phyloP scores from a whole-genome alignment of 306 rosid species.

The Rosa chinensis region DNA sequence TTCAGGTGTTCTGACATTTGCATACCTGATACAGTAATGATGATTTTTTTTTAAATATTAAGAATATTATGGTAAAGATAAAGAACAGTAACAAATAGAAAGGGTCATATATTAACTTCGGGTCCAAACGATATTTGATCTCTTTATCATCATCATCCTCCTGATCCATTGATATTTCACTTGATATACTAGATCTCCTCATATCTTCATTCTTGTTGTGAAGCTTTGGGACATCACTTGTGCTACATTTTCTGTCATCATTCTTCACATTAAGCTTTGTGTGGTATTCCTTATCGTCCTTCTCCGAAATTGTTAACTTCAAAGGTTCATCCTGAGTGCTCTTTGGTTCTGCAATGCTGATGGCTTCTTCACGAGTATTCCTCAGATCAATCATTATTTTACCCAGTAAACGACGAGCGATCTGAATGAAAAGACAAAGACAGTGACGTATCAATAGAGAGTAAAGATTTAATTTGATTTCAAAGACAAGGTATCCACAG shows the following conservation, averaged over 20 bases:
- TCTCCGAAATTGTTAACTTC: constrained; percentile 39
- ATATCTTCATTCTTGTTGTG: constrained; percentile 60
- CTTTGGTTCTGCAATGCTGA: constrained; percentile 81
- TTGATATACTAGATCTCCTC: constrained; percentile 45
- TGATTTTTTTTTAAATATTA: constrained; percentile 16
- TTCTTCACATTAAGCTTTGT: constrained; percentile 47
- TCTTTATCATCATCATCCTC: constrained; percentile 95
- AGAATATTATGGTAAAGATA: constrained; percentile 1
- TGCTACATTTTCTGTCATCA: constrained; percentile 62
- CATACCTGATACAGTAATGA: constrained; percentile 64
- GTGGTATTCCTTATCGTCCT: constrained; percentile 56
- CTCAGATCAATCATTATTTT: constrained; percentile 90
- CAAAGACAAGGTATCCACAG: background rate
- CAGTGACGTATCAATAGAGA: constrained; percentile 11
- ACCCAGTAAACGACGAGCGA: constrained; percentile 97
- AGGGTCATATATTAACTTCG: constrained; percentile 54
- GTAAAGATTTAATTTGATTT: background rate
- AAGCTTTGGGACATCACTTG: constrained; percentile 38
- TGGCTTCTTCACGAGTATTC: constrained; percentile 96
- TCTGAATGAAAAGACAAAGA: constrained; percentile 41
- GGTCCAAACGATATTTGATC: constrained; percentile 97
- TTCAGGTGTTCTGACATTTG: constrained; percentile 94
- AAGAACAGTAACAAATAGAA: background rate
- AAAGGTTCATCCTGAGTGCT: constrained; percentile 52
- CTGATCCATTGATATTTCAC: constrained; percentile 67